Evolutionary conservation across 2,329 filamentous ascomycete species (phyloP), one percentile per base, ranked within the genome.

Genomic region (Xylariaceae sp.): DNA sequence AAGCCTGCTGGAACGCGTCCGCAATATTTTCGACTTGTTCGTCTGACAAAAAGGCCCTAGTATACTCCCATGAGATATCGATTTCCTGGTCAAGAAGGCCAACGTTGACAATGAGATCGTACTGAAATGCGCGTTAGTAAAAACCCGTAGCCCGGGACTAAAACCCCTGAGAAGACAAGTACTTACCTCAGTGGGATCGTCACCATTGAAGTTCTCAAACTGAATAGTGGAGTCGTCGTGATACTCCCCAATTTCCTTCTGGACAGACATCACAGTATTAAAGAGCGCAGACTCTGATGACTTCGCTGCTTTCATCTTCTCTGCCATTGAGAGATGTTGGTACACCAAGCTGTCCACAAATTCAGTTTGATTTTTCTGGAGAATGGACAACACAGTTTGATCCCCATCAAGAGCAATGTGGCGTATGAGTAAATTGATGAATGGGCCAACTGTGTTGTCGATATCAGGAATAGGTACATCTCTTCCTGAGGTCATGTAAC

Each of bases 201-300:
- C 19, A 2, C 37, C 36, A 8, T 34, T 34, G 4, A 37, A 16
- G 21, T 58, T 21, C 16, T 23, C 44, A 26, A 55, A 51, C 8
- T 43, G 9, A 23, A 59, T 17, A 1, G 45, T 21, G 6, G 44
- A 43, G 12, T 21, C n/a, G 2, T 36, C 36, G 11, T 37, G 2
- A 8, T 1, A 2, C 2, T 9, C 16, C 12, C 19, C 16, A 16
- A 34, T 16, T 12, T 46, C 39, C 6, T 40, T 34, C 17, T 50
- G 45, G 8, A 59, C 50, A 21, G 56, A 54, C 50, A 59, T 54
- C 4, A 46, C 24, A 3, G 56, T 59, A 21, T 59, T 59, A 40
- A 59, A 59, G 28, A 59, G 51, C 6, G 28, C 16, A 3, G 39
- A 29, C 2, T 23, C 21, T 4, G 49, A 36, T 2, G 6, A 3